Percentiles rank a stretch among this genome's conserved stretches.
These are phyloP conservation scores for Phytopythium aichiense DNA, from an alignment of 352 stramenopile genomes.

Conservation along the genomic window DNA sequence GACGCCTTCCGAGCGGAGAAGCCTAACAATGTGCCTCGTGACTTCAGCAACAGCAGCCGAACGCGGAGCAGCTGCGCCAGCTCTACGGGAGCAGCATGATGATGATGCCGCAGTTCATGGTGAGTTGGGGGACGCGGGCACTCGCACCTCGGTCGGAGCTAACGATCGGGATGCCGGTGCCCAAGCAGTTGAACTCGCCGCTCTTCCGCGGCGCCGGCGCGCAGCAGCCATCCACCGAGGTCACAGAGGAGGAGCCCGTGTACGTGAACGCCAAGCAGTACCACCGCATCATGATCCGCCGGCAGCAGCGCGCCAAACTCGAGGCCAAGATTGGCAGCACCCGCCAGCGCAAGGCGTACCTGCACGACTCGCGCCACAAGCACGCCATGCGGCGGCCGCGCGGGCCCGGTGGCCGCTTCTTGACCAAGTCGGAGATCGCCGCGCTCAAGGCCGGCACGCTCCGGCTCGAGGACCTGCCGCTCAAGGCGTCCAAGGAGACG, in stretches of 20 bases:
- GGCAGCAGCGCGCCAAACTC: slow-evolving; percentile 72
- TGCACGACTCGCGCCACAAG: slow-evolving; percentile 74
- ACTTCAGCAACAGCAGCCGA: slow-evolving; percentile 57
- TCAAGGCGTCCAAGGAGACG: slow-evolving; percentile 31
- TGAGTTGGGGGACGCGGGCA: slow-evolving; percentile 15
- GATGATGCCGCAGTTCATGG: slow-evolving; percentile 83
- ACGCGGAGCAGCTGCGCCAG: slow-evolving; percentile 69
- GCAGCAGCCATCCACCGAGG: slow-evolving; percentile 26
- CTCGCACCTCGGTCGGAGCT: not conserved
- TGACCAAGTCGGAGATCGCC: slow-evolving; percentile 77
- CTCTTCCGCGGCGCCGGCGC: slow-evolving; percentile 46
- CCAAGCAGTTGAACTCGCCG: slow-evolving; percentile 35
- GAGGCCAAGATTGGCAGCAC: slow-evolving; percentile 63
- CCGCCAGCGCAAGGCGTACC: slow-evolving; percentile 69
- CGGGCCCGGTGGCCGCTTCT: slow-evolving; percentile 67
- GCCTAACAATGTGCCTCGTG: not conserved
- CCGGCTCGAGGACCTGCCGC: slow-evolving; percentile 52
- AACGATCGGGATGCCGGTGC: not conserved
- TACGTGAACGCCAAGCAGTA: slow-evolving; percentile 88
- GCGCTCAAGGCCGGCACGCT: slow-evolving; percentile 63
- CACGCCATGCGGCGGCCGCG: slow-evolving; percentile 74
- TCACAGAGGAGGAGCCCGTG: slow-evolving; percentile 69
- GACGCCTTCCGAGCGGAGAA: not conserved
- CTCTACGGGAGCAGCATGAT: slow-evolving; percentile 74
- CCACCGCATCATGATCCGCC: slow-evolving; percentile 76